Base-by-base conservation (phyloP, 2,329 filamentous ascomycete species). In the Paraphoma sp. region DNA sequence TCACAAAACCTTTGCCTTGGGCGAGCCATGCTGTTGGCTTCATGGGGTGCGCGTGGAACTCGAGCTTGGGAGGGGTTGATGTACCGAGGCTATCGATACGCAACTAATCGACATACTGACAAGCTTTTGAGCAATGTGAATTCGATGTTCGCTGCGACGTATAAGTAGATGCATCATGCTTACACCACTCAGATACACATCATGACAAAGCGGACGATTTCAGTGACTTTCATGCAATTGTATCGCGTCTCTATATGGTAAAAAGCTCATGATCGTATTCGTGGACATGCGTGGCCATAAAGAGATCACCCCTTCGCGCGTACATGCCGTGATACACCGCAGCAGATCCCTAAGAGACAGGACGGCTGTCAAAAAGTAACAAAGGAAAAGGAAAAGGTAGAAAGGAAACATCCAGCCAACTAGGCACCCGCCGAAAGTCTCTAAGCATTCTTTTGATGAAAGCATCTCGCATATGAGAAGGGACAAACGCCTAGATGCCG, bases 401-500 rank as follows among this genome's bases (percentile, higher is more conserved):
- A 69, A 53, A 59, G 66, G 65, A 63, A 67, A 56, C 63, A 67
- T 56, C 67, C 67, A 63, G 59, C 65, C 59, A 69, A 68, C 66
- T 70, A 63, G 62, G 60, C 62, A 69, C 62, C 69, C 63, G 56
- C 62, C 65, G 60, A 59, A 63, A 59, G 64, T 72, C 69, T 76
- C 72, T 76, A 73, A 69, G 63, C 66, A 70, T 69, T 69, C 70
- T 71, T 74, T 71, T 70, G 64, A 64, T 68, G 63, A 72, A 75
- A 72, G 68, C 69, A 74, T 68, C 71, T 76, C 71, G 73, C 69
- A 75, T 65, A 76, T 68, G 71, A 72, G 70, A 75, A 67, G 59
- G 38, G 67, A 74, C 67, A 64, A 77, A 78, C 75, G 75, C 75
- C 75, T 69, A 74, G 70, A 77, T 77, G 75, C 73, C 71, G 69